These are phyloP conservation scores for Fistulinella cinereoalba DNA, from an alignment of 1,284 basidiomycete species.

Conservation along the genomic window DNA sequence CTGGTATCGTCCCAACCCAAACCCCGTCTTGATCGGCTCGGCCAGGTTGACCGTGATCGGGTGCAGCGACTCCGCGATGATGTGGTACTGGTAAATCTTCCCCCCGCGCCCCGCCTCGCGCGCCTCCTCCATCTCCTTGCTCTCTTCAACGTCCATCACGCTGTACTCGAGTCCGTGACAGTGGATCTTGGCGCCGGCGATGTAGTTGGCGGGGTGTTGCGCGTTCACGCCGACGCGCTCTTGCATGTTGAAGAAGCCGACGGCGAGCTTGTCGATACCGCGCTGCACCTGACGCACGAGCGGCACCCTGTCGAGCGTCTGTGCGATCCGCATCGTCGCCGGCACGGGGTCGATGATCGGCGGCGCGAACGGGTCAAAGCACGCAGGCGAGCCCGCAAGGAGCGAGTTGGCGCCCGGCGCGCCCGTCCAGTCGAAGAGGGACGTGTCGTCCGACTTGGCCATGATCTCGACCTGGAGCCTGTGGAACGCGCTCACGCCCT, in stretches of 20 bases:
- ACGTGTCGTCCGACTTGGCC: slow-evolving; percentile 18
- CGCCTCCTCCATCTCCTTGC: slow-evolving; percentile 12
- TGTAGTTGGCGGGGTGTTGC: slow-evolving; percentile 19
- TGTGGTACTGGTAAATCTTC: slow-evolving; percentile 15
- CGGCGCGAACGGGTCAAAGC: slow-evolving; percentile 21
- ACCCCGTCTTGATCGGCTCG: slow-evolving; percentile 20
- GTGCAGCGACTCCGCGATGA: slow-evolving; percentile 19
- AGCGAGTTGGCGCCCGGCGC: slow-evolving; percentile 12
- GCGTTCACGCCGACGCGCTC: slow-evolving; percentile 20
- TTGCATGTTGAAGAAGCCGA: slow-evolving; percentile 20
- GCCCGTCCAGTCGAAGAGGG: slow-evolving; percentile 24
- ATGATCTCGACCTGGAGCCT: slow-evolving; percentile 26
- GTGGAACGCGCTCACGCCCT: slow-evolving; percentile 15
- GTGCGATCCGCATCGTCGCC: slow-evolving; percentile 7
- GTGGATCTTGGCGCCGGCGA: slow-evolving; percentile 22
- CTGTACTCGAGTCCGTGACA: slow-evolving; percentile 22
- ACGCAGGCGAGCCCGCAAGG: slow-evolving; percentile 13
- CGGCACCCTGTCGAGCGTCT: slow-evolving; percentile 11
- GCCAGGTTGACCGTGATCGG: slow-evolving; percentile 18
- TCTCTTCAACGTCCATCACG: slow-evolving; percentile 17
- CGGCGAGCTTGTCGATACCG: slow-evolving; percentile 11
- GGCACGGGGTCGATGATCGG: slow-evolving; percentile 17
- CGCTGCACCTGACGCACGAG: slow-evolving; percentile 10
- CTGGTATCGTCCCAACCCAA: slow-evolving; percentile 14
- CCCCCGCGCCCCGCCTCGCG: background rate